phyloP scores from a whole-genome alignment of 2,329 filamentous ascomycete genomes.

The Ambrosiella xylebori region DNA sequence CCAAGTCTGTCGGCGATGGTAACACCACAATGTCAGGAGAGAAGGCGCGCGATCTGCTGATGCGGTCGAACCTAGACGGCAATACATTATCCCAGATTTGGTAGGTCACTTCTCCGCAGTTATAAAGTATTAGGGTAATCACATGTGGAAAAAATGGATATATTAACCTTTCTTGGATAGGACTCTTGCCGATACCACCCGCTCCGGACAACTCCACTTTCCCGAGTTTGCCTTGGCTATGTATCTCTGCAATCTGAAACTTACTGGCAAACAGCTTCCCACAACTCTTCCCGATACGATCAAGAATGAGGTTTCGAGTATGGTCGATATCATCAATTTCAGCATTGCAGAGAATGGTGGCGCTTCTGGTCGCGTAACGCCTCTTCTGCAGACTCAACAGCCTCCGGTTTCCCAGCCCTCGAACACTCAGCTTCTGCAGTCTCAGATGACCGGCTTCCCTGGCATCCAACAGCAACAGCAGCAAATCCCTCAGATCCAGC shows the following conservation, averaged over 20 bases:
- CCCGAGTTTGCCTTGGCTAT: conserved; percentile 95
- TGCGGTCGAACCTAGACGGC: conserved; percentile 77
- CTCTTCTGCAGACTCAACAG: conserved; percentile 29
- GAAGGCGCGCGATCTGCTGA: conserved; percentile 73
- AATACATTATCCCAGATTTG: conserved; percentile 85
- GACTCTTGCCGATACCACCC: conserved; percentile 88
- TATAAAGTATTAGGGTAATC: conserved; percentile 8
- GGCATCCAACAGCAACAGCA: conserved; percentile 22
- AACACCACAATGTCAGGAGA: conserved; percentile 82
- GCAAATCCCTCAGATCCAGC: conserved; percentile 18
- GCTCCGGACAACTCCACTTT: conserved; percentile 88
- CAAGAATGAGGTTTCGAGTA: conserved; percentile 93
- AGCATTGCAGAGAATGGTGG: conserved; percentile 60
- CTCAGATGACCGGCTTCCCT: conserved; percentile 54
- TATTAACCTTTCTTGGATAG: conserved; percentile 25
- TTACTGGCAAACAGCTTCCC: conserved; percentile 74
- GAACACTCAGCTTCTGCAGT: conserved; percentile 45
- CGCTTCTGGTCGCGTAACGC: conserved; percentile 29
- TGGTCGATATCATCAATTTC: conserved; percentile 99
- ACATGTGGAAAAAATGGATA: conserved; percentile 11
- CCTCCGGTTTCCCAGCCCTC: conserved; percentile 50
- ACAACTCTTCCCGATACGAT: conserved; percentile 62
- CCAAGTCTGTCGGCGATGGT: conserved; percentile 72
- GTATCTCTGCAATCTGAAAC: conserved; percentile 91
- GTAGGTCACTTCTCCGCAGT: conserved; percentile 28